These are phyloP conservation scores for Osmozyma mogii DNA, from an alignment of 805 yeast species.

Conservation along the genomic window DNA sequence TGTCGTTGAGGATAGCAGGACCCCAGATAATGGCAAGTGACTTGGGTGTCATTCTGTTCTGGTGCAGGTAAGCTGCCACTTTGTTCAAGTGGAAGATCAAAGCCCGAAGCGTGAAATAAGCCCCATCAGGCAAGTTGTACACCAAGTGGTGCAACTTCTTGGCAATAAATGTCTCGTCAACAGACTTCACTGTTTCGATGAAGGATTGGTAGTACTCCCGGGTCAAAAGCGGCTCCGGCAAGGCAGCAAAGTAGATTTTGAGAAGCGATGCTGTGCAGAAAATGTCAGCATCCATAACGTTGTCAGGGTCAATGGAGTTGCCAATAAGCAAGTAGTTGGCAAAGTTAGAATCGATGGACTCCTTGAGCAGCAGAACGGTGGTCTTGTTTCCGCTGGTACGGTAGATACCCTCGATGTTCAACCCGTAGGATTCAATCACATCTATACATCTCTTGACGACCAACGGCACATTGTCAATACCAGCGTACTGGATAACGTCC, in stretches of 20 bases:
- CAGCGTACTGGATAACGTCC: slow-evolving; percentile 64
- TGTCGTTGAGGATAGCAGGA: slow-evolving; percentile 70
- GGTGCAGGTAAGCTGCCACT: slow-evolving; percentile 52
- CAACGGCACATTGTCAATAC: slow-evolving; percentile 84
- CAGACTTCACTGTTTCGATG: slow-evolving; percentile 55
- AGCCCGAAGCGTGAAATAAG: slow-evolving; percentile 84
- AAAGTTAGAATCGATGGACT: slow-evolving; percentile 69
- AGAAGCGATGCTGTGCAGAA: slow-evolving; percentile 82
- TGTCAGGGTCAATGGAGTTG: slow-evolving; percentile 30
- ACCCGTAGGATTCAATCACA: slow-evolving; percentile 77
- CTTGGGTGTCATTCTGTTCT: slow-evolving; percentile 75
- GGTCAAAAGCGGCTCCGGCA: slow-evolving; percentile 85
- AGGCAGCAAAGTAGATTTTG: slow-evolving; percentile 71
- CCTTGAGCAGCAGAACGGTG: slow-evolving; percentile 65
- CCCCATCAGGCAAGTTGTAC: slow-evolving; percentile 87
- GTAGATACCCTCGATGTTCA: slow-evolving; percentile 83
- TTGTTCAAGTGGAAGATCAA: slow-evolving; percentile 78
- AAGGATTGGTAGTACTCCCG: slow-evolving; percentile 52
- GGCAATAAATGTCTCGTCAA: slow-evolving; percentile 39
- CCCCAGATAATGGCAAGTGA: slow-evolving; percentile 93
- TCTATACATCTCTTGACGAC: slow-evolving; percentile 84
- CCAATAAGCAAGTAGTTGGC: slow-evolving; percentile 44
- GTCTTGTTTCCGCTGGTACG: slow-evolving; percentile 74
- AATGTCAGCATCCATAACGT: slow-evolving; percentile 69
- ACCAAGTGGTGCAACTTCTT: slow-evolving; percentile 83